A percentile compares a stretch with the other conserved stretches of the same genome.
These are phyloP conservation scores for Lichtheimia corymbifera DNA, from an alignment of 371 early-diverging fungal genomes.

Conservation along the genomic window DNA sequence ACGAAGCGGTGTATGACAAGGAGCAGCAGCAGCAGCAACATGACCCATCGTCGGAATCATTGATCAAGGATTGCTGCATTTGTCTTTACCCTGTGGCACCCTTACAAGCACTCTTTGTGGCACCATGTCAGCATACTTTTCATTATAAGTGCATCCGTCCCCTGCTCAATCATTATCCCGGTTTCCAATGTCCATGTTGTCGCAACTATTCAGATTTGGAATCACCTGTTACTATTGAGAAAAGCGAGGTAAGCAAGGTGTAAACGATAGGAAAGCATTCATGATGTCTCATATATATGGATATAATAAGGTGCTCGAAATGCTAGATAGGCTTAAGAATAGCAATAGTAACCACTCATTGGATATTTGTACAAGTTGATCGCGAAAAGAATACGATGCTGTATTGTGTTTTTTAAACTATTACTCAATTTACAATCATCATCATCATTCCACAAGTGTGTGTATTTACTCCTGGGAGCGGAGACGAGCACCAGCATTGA, in stretches of 20 bases:
- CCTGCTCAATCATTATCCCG: conserved; percentile 59
- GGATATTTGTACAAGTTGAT: too few species aligned
- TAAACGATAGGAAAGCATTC: too few species aligned
- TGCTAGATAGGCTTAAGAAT: neutral
- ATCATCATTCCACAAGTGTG: too few species aligned
- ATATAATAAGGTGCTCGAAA: neutral
- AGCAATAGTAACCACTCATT: neutral
- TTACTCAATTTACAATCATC: too few species aligned
- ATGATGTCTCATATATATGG: too few species aligned
- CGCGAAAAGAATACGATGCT: too few species aligned
- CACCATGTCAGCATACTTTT: conserved; percentile 94
- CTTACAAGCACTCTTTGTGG: conserved; percentile 92
- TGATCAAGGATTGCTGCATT: conserved; percentile 86
- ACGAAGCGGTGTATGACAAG: neutral
- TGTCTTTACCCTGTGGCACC: conserved; percentile 89
- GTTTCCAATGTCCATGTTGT: conserved; percentile 93
- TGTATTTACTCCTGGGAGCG: conserved; percentile 81
- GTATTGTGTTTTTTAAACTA: too few species aligned
- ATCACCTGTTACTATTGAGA: conserved; percentile 66
- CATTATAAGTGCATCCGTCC: conserved; percentile 91
- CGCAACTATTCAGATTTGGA: conserved; percentile 91
- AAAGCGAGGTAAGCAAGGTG: conserved; percentile 31
- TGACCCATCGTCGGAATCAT: neutral
- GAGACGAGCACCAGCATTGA: conserved; percentile 97
- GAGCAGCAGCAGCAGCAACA: neutral